These are phyloP conservation scores for Entophlyctis luteolus DNA, from an alignment of 192 early-diverging fungal species.

Conservation along the genomic window DNA sequence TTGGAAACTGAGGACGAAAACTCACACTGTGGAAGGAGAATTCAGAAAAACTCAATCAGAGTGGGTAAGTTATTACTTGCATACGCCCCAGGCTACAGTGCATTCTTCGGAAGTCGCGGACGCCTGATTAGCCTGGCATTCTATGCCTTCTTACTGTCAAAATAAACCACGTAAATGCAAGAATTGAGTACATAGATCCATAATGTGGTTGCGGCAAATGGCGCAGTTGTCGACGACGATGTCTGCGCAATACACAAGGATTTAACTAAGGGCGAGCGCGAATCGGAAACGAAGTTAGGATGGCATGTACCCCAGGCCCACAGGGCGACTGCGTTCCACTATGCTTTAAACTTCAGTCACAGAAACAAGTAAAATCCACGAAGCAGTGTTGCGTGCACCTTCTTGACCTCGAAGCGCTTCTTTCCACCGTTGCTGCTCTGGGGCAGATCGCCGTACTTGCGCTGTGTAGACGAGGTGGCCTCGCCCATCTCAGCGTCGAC, in stretches of 20 bases:
- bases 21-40: too few species aligned
- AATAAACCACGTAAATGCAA: too few species aligned
- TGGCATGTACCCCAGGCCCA: constrained; percentile 89
- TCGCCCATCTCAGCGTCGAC: constrained; percentile 23
- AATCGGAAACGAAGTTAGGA: background rate
- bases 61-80: constrained; percentile 90
- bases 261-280: too few species aligned
- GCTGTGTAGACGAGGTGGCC: constrained; percentile 37
- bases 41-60: background rate
- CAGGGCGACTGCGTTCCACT: constrained; percentile 98
- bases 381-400: too few species aligned
- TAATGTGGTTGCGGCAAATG: constrained; percentile 99
- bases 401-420: constrained; percentile 94
- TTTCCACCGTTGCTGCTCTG: too few species aligned
- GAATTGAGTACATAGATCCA: constrained; percentile 99
- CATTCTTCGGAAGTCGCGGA: constrained; percentile 89
- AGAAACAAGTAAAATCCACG: too few species aligned
- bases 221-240: constrained; percentile 98
- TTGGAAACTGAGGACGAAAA: too few species aligned
- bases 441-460: constrained; percentile 40
- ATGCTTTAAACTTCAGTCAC: too few species aligned
- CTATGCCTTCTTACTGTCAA: constrained; percentile 72
- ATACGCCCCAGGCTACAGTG: constrained; percentile 94
- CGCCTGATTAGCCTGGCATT: constrained; percentile 96
- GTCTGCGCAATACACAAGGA: constrained; percentile 48